These are phyloP conservation scores for Plasmodium falciparum DNA, from an alignment of 169 alveolate genomes.

Conservation along the genomic window DNA sequence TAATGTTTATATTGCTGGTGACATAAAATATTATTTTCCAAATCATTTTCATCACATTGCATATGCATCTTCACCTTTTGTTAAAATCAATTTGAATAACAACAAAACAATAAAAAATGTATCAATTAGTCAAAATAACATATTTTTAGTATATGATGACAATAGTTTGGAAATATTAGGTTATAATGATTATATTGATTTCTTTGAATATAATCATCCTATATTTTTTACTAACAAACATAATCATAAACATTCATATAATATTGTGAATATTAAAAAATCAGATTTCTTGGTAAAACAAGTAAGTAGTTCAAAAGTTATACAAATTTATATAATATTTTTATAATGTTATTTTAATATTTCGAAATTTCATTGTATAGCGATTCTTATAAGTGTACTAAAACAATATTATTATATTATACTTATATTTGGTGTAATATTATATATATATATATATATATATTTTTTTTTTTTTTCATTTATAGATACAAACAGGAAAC, in stretches of 20 bases:
- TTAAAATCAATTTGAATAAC: constrained; percentile 60
- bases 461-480: constrained; percentile 22
- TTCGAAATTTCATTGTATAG: not conserved
- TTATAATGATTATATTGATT: constrained; percentile 72
- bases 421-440: not conserved
- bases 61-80: constrained; percentile 73
- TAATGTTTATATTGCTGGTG: constrained; percentile 60
- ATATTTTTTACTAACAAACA: constrained; percentile 69
- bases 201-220: constrained; percentile 65
- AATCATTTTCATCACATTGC: constrained; percentile 65
- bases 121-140: constrained; percentile 62
- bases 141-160: constrained; percentile 68
- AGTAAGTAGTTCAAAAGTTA: constrained; percentile 34
- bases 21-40: constrained; percentile 62
- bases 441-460: not conserved
- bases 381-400: not conserved
- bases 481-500: constrained; percentile 66
- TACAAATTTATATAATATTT: not conserved
- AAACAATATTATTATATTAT: not conserved
- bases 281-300: constrained; percentile 68
- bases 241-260: constrained; percentile 50
- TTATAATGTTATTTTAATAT: not conserved
- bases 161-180: constrained; percentile 53
- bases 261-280: constrained; percentile 31
- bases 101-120: constrained; percentile 48